These are phyloP conservation scores for Ballota nigra DNA, from an alignment of 257 asterid genomes.

Conservation along the genomic window DNA sequence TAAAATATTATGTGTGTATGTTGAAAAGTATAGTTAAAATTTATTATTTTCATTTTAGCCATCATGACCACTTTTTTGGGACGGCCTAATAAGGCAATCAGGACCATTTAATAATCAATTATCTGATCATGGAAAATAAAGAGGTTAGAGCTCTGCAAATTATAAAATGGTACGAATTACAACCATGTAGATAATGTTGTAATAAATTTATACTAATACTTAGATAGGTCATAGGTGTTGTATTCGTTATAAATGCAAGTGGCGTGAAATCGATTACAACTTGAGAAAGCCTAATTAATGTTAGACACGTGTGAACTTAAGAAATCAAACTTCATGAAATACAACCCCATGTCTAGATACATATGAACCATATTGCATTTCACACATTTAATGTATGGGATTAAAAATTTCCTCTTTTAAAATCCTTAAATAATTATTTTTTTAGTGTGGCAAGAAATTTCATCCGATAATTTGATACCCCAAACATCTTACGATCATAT, in stretches of 20 bases:
- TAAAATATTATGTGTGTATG: too few species aligned
- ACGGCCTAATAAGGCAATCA: too few species aligned
- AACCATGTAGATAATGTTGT: neutral
- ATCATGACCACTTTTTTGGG: too few species aligned
- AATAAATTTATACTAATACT: too few species aligned
- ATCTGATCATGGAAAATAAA: neutral
- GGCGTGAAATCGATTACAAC: neutral
- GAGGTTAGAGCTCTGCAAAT: too few species aligned
- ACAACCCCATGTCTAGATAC: neutral
- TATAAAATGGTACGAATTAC: too few species aligned
- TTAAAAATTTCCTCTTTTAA: neutral
- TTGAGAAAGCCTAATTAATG: neutral
- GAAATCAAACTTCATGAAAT: neutral
- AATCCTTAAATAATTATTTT: neutral
- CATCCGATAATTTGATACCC: too few species aligned
- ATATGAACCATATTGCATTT: neutral
- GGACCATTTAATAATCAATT: neutral
- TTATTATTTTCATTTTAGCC: too few species aligned
- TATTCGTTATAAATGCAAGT: neutral
- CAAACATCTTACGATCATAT: too few species aligned
- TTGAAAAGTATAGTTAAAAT: too few species aligned
- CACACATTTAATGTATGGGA: neutral
- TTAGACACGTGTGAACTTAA: constrained; percentile 7
- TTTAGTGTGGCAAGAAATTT: too few species aligned
- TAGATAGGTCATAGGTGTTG: neutral